These are phyloP conservation scores for Pythium scleroteichum DNA, from an alignment of 352 stramenopile species.

Conservation along the genomic window DNA sequence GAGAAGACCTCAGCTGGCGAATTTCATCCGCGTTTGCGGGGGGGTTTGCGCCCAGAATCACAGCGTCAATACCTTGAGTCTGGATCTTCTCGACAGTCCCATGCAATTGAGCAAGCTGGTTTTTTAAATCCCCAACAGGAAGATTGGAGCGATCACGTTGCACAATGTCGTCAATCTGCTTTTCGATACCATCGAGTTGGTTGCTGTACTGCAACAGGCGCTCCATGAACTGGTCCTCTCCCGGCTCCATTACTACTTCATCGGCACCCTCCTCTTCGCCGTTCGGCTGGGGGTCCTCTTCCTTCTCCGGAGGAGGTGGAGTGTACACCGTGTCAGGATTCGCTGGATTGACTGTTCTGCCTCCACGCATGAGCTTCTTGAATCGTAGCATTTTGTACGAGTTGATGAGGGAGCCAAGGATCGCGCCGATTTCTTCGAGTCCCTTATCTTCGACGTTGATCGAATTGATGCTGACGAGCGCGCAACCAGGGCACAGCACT, in stretches of 20 bases:
- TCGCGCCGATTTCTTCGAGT: slow-evolving; percentile 67
- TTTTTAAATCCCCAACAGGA: slow-evolving; percentile 46
- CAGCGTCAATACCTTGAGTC: slow-evolving; percentile 75
- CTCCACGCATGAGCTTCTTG: slow-evolving; percentile 82
- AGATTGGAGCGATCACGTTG: slow-evolving; percentile 45
- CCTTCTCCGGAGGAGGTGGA: slow-evolving; percentile 45
- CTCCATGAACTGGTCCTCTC: slow-evolving; percentile 44
- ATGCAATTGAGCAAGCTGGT: slow-evolving; percentile 72
- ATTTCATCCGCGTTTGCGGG: slow-evolving; percentile 72
- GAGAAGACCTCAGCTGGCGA: slow-evolving; percentile 63
- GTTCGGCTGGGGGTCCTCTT: slow-evolving; percentile 9
- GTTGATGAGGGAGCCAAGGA: slow-evolving; percentile 57
- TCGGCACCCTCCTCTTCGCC: slow-evolving; percentile 18
- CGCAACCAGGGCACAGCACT: slow-evolving; percentile 74
- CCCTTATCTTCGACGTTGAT: slow-evolving; percentile 74
- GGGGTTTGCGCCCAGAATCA: slow-evolving; percentile 72
- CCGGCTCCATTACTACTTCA: background rate
- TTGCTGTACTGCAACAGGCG: slow-evolving; percentile 47
- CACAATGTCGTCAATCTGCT: slow-evolving; percentile 53
- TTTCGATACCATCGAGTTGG: slow-evolving; percentile 49
- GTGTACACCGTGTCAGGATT: slow-evolving; percentile 72
- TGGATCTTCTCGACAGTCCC: slow-evolving; percentile 77
- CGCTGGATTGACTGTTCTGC: slow-evolving; percentile 69
- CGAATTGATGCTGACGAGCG: slow-evolving; percentile 77
- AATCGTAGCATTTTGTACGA: slow-evolving; percentile 76